A percentile compares a stretch with the other conserved stretches of the same genome.
Conservation (phyloP, 495 filamentous ascomycete species). For the Articulospora tetracladia region DNA sequence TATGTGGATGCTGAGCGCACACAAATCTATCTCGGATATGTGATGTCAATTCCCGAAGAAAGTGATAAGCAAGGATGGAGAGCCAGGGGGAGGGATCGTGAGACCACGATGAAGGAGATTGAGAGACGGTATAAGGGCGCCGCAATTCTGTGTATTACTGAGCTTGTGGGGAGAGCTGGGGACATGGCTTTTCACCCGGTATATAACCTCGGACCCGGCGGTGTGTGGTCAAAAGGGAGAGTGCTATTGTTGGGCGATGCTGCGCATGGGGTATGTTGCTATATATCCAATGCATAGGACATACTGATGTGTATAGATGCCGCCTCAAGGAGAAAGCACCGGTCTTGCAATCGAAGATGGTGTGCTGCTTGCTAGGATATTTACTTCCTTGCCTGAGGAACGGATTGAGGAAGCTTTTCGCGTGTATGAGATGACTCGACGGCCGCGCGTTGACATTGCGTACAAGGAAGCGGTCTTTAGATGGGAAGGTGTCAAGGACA, state of each 20-base stretch:
- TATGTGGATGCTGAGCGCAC: constrained; percentile 46
- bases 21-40: constrained; percentile 50
- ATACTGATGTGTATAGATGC: constrained; percentile 39
- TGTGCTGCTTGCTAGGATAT: constrained; percentile 51
- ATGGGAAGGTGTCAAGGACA: constrained; percentile 39
- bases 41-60: constrained; percentile 46
- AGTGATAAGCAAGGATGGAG: constrained; percentile 47
- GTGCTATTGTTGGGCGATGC: constrained; percentile 53
- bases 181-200: constrained; percentile 61
- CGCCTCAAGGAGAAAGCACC: constrained; percentile 57
- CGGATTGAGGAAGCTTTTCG: constrained; percentile 41
- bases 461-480: constrained; percentile 48
- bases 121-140: constrained; percentile 41
- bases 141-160: constrained; percentile 40
- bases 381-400: constrained; percentile 30
- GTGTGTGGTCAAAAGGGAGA: constrained; percentile 46
- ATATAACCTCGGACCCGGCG: constrained; percentile 47
- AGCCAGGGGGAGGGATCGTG: constrained; percentile 33
- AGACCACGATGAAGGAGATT: constrained; percentile 39
- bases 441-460: constrained; percentile 43
- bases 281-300: neutral
- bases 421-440: constrained; percentile 47
- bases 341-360: constrained; percentile 59
- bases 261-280: constrained; percentile 49
- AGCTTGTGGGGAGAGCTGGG: constrained; percentile 40